Base-by-base conservation (phyloP, 148 eudicot species). In the Vaccinium corymbosum region DNA sequence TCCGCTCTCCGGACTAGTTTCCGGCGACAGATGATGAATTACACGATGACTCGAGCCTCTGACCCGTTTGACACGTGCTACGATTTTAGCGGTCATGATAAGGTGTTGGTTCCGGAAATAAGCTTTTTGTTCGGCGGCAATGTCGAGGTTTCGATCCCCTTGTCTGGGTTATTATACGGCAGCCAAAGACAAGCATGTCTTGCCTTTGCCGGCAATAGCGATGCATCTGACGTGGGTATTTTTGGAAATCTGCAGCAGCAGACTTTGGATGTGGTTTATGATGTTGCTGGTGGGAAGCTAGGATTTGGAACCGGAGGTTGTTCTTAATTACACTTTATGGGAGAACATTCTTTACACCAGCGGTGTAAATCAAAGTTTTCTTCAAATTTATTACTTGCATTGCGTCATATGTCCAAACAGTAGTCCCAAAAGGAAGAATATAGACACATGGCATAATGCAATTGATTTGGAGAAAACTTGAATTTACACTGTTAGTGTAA, bases 51-150 rank as follows among this genome's bases (percentile, higher is more conserved):
- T 0, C 87, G 1, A 84, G 93, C 2, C 50, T 7, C 4, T 89
- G 4, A 90, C 94, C 85, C 92, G 80, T 88, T 95, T 16, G 97
- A 95, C 72, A 94, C 97, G 0, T 93, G 98, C 76, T 94, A 79
- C 64, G 94, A 94, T 38, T 80, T 93, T 0, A 89, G 88, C 68
- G 88, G 61, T 11, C 83, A 81, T 51, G 81, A 85, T 2, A 89
- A 84, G 0, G 83, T 95, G 9, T 27, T 78, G 0, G 79, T 95
- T 4, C 98, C 98, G 4, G 87, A 70, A 50, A 77, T 95, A 4
- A 75, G 86, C 61, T 89, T 94, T 75, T 1, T 76, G 2, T 94
- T 94, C 7, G 77, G 85, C 0, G 94, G 94, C 0, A 84, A 87
- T 3, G 83, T 85, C 1, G 80, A 80, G 12, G 55, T 94, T 11